Evolutionary conservation across 192 early-diverging fungal genomes (phyloP).

Genomic region (Entomortierella parvispora): DNA sequence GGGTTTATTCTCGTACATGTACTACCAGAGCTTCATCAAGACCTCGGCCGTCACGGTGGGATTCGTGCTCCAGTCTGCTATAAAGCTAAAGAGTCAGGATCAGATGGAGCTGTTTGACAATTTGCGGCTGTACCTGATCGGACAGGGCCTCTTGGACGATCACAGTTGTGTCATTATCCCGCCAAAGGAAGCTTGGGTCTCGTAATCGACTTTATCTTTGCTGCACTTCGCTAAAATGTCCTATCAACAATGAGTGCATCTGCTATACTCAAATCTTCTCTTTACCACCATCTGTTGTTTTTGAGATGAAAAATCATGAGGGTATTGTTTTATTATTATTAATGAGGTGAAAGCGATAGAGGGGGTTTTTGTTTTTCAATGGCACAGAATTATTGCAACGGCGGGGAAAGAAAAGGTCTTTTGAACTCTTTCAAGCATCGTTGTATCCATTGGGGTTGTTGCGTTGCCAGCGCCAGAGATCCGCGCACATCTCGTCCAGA

Average conservation of each 20-base stretch:
- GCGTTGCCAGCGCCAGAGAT: slow-evolving; percentile 68
- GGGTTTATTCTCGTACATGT: slow-evolving; percentile 93
- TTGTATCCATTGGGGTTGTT: slow-evolving; percentile 61
- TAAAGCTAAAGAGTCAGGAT: slow-evolving; percentile 41
- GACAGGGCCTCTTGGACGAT: slow-evolving; percentile 49
- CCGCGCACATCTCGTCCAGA: slow-evolving; percentile 68
- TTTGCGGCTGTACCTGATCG: slow-evolving; percentile 53
- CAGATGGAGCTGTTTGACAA: slow-evolving; percentile 54
- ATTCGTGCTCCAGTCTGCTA: slow-evolving; percentile 31
- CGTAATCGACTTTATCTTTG: slow-evolving; percentile 1
- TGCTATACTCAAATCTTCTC: too few relatives aligned
- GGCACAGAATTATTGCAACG: too few relatives aligned
- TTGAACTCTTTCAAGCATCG: too few relatives aligned
- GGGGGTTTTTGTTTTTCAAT: too few relatives aligned
- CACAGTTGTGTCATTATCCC: slow-evolving; percentile 43
- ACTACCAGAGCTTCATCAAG: slow-evolving; percentile 89
- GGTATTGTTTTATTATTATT: too few relatives aligned
- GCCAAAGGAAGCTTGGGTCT: slow-evolving; percentile 49
- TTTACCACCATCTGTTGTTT: too few relatives aligned
- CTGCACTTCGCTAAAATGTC: too few relatives aligned
- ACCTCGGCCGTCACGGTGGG: slow-evolving; percentile 52
- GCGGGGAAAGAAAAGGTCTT: too few relatives aligned
- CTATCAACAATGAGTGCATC: too few relatives aligned
- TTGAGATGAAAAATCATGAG: too few relatives aligned
- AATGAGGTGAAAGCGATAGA: too few relatives aligned